Base-by-base conservation (phyloP, 805 yeast genomes). In the Zygosaccharomyces siamensis region DNA sequence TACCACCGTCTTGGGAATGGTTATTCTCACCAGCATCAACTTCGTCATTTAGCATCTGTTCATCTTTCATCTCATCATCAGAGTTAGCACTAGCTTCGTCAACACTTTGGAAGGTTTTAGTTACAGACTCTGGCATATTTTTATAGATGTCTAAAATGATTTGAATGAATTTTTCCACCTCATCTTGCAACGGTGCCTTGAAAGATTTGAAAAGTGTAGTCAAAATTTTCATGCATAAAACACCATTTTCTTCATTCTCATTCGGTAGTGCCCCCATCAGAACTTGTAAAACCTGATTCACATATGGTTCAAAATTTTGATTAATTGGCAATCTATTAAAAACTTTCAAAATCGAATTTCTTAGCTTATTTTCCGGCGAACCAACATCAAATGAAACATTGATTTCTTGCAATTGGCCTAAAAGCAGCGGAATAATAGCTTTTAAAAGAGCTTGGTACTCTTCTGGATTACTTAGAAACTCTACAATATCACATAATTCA, bases 181-280 rank as follows among this genome's bases (percentile, higher is more conserved):
- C 81, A 14, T 81, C 89, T 14, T 76, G 72, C 45, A 90, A 70
- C 21, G 74, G 71, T 11, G 75, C 62, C 69, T 88, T 92, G 71
- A 86, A 92, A 1, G 90, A 80, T 64, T 93, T 86, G 70, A 90
- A 96, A 42, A 92, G 70, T 27, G 85, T 79, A 14, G 97, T 88
- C 43, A 90, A 75, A 47, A 89, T 83, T 63, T 88, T 89, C 85
- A 93, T 81, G 65, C 95, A 85, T 45, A 89, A 73, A 0, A 89
- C 88, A 44, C 98, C 98, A 64, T 93, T 93, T 52, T 90, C 97
- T 66, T 95, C 99, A 64, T 93, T 93, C 61, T 95, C 99, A 12
- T 71, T 73, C 16, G 77, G 79, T 50, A 92, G 72, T 11, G 85
- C 70, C 20, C 72, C 66, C 58, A 83, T 79, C 46, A 92, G 69